Conservation (phyloP, 805 yeast species). For the Pichia phayaonensis region DNA sequence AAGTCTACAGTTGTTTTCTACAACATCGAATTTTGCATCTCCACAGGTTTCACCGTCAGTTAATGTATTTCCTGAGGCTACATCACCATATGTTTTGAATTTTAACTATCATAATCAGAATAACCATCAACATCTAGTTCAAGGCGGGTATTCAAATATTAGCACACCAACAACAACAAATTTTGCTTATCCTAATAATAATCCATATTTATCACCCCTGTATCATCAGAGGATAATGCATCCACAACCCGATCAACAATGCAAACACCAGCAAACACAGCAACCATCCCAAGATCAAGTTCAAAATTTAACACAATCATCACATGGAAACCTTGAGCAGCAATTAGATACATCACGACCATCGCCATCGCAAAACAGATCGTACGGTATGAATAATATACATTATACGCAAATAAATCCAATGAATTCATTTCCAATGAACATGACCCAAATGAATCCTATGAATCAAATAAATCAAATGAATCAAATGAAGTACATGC, state of each 20-base stretch:
- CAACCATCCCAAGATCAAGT: neutral
- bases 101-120: too few relatives aligned
- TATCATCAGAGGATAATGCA: slow-evolving; percentile 1
- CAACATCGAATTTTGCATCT: slow-evolving; percentile 1
- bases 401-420: neutral
- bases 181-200: slow-evolving; percentile 1
- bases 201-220: slow-evolving; percentile 2
- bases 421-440: neutral
- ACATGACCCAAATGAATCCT: neutral
- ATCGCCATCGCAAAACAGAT: neutral
- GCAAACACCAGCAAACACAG: too few relatives aligned
- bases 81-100: neutral
- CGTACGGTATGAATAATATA: neutral
- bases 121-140: neutral
- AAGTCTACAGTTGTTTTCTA: neutral
- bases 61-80: neutral
- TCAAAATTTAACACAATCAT: neutral
- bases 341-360: neutral
- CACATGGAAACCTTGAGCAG: neutral
- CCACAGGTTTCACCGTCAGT: slow-evolving; percentile 1
- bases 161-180: slow-evolving; percentile 3
- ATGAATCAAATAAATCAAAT: neutral
- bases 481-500: neutral
- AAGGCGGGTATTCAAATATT: neutral
- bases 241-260: neutral